A percentile compares a stretch with the other conserved stretches of the same genome.
phyloP scores from a whole-genome alignment of 1,284 basidiomycete genomes.

The Pulchroboletus neoregius region DNA sequence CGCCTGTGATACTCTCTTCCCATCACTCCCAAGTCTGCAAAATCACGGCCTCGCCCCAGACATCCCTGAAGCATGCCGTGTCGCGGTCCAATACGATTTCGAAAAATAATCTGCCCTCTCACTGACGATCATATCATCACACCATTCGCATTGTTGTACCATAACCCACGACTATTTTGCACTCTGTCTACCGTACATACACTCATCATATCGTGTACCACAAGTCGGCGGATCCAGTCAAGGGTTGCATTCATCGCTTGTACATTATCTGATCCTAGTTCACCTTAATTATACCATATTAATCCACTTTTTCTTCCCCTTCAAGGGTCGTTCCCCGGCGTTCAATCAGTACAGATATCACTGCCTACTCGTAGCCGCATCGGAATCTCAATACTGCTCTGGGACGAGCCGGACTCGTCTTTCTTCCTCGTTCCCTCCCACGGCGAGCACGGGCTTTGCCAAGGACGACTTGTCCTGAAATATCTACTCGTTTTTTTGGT shows the following conservation, averaged over 20 bases:
- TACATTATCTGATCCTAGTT: constrained; percentile 31
- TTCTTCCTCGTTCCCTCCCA: constrained; percentile 14
- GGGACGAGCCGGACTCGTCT: no score
- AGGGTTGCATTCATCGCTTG: constrained; percentile 16
- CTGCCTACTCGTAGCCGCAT: no score
- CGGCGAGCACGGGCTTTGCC: constrained; percentile 24
- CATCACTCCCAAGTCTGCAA: constrained; percentile 50
- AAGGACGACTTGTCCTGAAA: no score
- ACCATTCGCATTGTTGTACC: constrained; percentile 32
- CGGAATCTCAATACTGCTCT: no score
- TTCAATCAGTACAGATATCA: no score
- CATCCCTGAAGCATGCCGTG: constrained; percentile 62
- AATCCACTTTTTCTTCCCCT: constrained; percentile 15
- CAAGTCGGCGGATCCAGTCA: no score
- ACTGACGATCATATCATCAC: constrained; percentile 20
- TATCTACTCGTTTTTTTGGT: no score
- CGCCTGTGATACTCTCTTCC: constrained; percentile 66
- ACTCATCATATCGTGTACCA: no score
- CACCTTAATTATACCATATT: constrained; percentile 36
- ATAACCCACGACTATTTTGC: constrained; percentile 32
- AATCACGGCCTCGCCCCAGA: constrained; percentile 52
- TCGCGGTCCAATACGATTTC: constrained; percentile 67
- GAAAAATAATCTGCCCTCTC: constrained; percentile 40
- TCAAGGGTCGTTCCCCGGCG: no score
- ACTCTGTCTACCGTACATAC: background rate